A percentile compares a stretch with the other conserved stretches of the same genome.
Conservation (phyloP, 2,329 filamentous ascomycete genomes). For the Chaetomiaceae sp. region DNA sequence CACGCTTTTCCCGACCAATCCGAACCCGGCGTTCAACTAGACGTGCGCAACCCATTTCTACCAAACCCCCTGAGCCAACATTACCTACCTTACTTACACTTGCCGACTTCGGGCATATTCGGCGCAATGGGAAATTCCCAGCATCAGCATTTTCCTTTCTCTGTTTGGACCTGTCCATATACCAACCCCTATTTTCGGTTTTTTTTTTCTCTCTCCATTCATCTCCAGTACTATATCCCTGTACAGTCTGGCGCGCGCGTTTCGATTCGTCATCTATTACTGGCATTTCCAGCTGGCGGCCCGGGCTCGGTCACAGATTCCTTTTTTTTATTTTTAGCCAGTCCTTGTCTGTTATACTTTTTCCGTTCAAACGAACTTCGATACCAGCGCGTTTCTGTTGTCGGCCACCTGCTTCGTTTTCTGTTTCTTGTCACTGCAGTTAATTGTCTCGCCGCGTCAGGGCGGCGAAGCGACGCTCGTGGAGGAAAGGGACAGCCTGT, state of each 20-base stretch:
- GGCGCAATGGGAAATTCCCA: background rate
- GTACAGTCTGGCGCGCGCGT: constrained; percentile 6
- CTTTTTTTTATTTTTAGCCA: constrained; percentile 5
- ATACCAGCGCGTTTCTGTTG: background rate
- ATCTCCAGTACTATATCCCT: constrained; percentile 8
- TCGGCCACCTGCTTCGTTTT: no score
- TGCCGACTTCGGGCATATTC: background rate
- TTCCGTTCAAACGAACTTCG: constrained; percentile 1
- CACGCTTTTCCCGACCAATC: background rate
- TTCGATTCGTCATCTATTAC: background rate
- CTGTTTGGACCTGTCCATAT: constrained; percentile 5
- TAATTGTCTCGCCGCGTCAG: no score
- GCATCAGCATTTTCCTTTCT: background rate
- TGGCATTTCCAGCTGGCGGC: constrained; percentile 15
- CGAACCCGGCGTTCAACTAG: constrained; percentile 1
- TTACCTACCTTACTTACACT: no score
- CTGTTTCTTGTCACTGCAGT: no score
- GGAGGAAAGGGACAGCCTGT: no score
- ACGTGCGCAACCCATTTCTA: background rate
- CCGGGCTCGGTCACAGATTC: constrained; percentile 17
- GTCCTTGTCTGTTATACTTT: constrained; percentile 3
- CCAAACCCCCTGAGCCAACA: no score
- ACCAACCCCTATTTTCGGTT: no score
- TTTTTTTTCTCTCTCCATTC: background rate
- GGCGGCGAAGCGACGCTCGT: no score